Percentiles rank a stretch among this genome's conserved stretches.
Conservation (phyloP, 2,329 filamentous ascomycete genomes). For the Cryphonectria japonica region DNA sequence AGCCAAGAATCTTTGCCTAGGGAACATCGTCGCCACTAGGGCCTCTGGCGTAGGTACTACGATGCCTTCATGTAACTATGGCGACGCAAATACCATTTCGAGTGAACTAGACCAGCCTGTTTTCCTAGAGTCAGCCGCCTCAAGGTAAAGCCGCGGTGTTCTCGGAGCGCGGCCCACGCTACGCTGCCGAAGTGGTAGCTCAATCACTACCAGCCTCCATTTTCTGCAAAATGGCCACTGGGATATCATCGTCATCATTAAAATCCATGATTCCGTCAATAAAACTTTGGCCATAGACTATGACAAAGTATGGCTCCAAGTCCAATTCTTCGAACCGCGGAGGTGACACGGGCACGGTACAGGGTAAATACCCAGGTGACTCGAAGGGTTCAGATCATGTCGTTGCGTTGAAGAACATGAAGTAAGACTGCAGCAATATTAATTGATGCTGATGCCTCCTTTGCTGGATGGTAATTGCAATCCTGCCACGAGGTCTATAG, state of each 20-base stretch:
- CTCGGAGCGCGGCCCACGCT: not conserved
- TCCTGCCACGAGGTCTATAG: slow-evolving; percentile 44
- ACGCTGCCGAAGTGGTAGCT: not conserved
- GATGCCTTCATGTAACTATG: not conserved
- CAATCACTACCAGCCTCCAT: too few relatives aligned
- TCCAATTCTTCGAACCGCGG: not conserved
- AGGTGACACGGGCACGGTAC: too few relatives aligned
- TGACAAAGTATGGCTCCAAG: not conserved
- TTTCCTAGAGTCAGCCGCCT: not conserved
- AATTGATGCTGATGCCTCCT: not conserved
- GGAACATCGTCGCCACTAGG: not conserved
- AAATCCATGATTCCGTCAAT: not conserved
- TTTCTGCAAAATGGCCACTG: not conserved
- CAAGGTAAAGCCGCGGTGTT: not conserved
- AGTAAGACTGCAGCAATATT: not conserved
- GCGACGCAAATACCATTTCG: not conserved
- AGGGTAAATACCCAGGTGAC: not conserved
- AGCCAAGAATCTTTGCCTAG: not conserved
- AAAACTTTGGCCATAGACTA: not conserved
- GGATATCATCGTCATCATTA: not conserved
- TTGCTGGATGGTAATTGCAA: not conserved
- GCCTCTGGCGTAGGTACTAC: too few relatives aligned
- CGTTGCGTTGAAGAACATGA: not conserved
- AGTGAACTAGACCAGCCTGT: not conserved
- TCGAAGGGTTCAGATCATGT: not conserved